Evolutionary conservation across 2,329 filamentous ascomycete genomes (phyloP), one percentile per base, ranked within the genome.

Genomic region (Pestalotiopsis sp.): DNA sequence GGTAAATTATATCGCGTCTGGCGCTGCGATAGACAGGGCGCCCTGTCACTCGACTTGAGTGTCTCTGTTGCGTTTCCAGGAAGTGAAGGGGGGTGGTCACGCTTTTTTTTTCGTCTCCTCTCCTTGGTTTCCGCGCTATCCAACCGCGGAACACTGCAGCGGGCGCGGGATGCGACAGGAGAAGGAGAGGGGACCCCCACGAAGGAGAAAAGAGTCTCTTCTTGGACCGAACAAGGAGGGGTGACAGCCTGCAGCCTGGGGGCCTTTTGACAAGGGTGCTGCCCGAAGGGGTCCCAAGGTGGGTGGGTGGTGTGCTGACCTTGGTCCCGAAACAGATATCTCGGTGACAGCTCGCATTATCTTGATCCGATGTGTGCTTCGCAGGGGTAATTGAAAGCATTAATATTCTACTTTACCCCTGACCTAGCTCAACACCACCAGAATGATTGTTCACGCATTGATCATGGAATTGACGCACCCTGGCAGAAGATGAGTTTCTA

Each of bases 291-390:
- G 30, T 30, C 7, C 13, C 20, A 44, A 52, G 61, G 22, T 64
- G 61, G 30, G 60, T 63, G 5, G 39, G n/a, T 52, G 44, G 61
- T 64, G 40, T 56, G 30, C 35, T 65, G 62, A 65, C 62, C 62
- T 65, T 65, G 17, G 44, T 65, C 62, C 62, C n/a, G 30, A 65
- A 65, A 65, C n/a, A 30, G 40, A 56, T 44, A 57, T 57, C 40
- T 57, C 62, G 62, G 62, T 39, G 62, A 56, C 40, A 48, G 20
- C n/a, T 64, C 39, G 61, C 61, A 48, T 64, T 44, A 58, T 58
- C 56, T 58, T 58, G 56, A 35, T 26, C 56, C 56, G 56, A 58
- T 58, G 24, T 58, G 13, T 24, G 22, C 30, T 9, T 30, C 30
- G 22, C 24, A 58, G 56, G 20, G 55, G 55, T 57, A 1, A 30